Evolutionary conservation across 768 basidiomycete species (phyloP), one percentile per base, ranked within the genome.

Genomic region (Tulasnella sp.): DNA sequence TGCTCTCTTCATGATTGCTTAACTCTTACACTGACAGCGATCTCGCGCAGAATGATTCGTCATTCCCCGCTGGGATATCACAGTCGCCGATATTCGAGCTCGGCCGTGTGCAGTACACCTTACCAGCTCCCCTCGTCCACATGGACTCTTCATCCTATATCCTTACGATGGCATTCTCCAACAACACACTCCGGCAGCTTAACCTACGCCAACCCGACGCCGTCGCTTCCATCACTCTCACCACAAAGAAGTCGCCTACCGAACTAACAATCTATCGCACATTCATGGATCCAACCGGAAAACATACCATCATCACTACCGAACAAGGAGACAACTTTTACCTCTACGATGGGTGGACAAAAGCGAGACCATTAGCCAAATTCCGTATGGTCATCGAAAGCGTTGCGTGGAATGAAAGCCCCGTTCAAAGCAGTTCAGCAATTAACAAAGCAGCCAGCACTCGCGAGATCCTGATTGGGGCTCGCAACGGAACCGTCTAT

Each of bases 251-350:
- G 52, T 77, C 76, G 25, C 86, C 88, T 0, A 84, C 86, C n/a
- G 92, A 94, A 77, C 88, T 93, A 85, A 85, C 87, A 9, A 89
- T 98, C 68, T 84, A 91, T 85, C 91, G 91, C 81, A 83, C 98
- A 72, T 98, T 96, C 84, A 88, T 93, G 81, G 96, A 99, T 82
- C 96, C 96, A 17, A 92, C 95, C 0, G 96, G 96, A 4, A 87
- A 93, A 40, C 97, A 99, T 84, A 88, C 97, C 71, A 83, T 99
- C 54, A 86, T 97, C 73, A 93, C 94, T 0, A 96, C 95, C 11
- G 85, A 85, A 15, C 90, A 94, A 80, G 95, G 95, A 71, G 96
- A 99, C 81, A 96, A 94, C 78, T 98, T 93, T 90, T 98, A 99
- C 81, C 84, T 96, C 3, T 95, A 89, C 80, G 86, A 88, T 73